phyloP scores from a whole-genome alignment of 345 rosid species.

The Boechera divaricarpa region DNA sequence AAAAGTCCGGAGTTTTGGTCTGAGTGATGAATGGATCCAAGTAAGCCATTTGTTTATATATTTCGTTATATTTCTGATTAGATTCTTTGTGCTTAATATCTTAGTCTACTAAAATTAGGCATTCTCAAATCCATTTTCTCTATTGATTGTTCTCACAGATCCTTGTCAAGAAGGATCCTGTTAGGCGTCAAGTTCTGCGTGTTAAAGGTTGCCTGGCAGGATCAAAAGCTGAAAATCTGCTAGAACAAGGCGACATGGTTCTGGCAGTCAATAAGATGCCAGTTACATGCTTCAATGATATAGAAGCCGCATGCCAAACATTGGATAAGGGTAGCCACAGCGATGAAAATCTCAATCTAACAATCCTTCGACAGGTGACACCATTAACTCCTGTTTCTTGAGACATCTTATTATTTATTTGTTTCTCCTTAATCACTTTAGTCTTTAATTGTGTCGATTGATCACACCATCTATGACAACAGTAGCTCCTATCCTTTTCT shows the following conservation, averaged over 20 bases:
- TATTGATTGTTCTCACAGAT: slow-evolving; percentile 52
- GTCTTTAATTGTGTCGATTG: not conserved
- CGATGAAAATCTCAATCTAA: slow-evolving; percentile 70
- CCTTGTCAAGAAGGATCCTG: slow-evolving; percentile 84
- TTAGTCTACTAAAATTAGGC: not conserved
- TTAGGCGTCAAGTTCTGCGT: slow-evolving; percentile 85
- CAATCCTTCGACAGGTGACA: slow-evolving; percentile 83
- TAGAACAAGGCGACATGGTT: slow-evolving; percentile 95
- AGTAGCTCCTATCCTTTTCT: slow-evolving; percentile 20
- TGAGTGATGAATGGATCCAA: slow-evolving; percentile 86
- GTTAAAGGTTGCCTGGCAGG: slow-evolving; percentile 95
- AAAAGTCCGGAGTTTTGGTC: slow-evolving; percentile 89
- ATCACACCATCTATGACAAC: not conserved
- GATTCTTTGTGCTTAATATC: slow-evolving; percentile 1
- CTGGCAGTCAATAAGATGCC: slow-evolving; percentile 87
- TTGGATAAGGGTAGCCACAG: slow-evolving; percentile 56
- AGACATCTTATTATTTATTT: slow-evolving; percentile 1
- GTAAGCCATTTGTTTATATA: slow-evolving; percentile 47
- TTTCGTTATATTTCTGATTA: no score
- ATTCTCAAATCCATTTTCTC: not conserved
- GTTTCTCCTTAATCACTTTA: slow-evolving; percentile 1
- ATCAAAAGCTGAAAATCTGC: slow-evolving; percentile 82
- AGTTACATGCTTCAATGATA: slow-evolving; percentile 85
- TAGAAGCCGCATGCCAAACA: slow-evolving; percentile 80
- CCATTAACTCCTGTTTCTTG: slow-evolving; percentile 23